phyloP scores from a whole-genome alignment of 805 yeast species.

The Myxozyma neotropica region DNA sequence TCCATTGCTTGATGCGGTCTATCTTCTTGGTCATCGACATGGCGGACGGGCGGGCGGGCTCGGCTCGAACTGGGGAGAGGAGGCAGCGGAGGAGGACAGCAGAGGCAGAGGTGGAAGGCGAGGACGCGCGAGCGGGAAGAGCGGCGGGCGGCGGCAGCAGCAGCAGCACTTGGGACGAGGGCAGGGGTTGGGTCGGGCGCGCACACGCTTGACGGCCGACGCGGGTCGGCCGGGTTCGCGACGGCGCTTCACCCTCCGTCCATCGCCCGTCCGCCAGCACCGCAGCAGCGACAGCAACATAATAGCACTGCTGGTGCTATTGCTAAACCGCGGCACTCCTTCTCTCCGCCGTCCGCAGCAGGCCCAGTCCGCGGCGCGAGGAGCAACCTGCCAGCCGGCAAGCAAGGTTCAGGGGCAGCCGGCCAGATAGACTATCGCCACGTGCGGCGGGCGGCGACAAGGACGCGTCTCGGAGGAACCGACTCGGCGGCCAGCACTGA shows the following conservation, averaged over 20 bases:
- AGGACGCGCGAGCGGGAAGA: neutral
- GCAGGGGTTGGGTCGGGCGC: neutral
- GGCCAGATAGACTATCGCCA: constrained; percentile 8
- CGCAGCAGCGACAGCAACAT: too few relatives aligned
- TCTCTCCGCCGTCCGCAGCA: too few relatives aligned
- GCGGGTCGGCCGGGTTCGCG: too few relatives aligned
- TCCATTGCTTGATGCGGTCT: constrained; percentile 36
- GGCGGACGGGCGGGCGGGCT: neutral
- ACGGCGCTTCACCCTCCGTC: too few relatives aligned
- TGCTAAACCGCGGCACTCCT: too few relatives aligned
- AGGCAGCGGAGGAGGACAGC: neutral
- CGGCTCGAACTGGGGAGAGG: neutral
- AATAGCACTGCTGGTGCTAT: too few relatives aligned
- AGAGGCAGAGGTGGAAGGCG: neutral
- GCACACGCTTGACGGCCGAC: too few relatives aligned
- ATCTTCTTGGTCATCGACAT: constrained; percentile 31
- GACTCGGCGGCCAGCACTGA: neutral
- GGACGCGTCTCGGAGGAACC: neutral
- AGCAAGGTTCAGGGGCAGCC: constrained; percentile 4
- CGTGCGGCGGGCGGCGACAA: neutral
- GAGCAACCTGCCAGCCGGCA: neutral
- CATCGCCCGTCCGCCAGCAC: too few relatives aligned
- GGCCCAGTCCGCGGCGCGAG: neutral
- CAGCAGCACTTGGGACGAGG: neutral
- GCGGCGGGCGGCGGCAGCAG: constrained; percentile 14